phyloP scores from a whole-genome alignment of 495 filamentous ascomycete genomes.

The Hyphodiscus hymeniophilus region DNA sequence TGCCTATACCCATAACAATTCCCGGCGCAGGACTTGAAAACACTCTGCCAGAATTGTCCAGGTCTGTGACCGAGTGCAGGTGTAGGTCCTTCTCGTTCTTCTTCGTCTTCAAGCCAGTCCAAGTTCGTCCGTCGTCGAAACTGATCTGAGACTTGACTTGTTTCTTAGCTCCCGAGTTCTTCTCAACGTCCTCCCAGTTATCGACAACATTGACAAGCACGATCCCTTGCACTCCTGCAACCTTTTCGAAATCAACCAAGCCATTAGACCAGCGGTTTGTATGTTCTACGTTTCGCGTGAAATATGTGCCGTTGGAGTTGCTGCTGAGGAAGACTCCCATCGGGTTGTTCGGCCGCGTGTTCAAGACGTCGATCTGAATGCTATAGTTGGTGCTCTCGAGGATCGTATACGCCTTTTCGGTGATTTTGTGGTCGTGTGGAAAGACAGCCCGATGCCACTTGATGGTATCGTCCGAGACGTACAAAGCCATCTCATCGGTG shows the following conservation, averaged over 20 bases:
- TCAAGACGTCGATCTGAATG: slow-evolving; percentile 91
- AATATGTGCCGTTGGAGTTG: slow-evolving; percentile 95
- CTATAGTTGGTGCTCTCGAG: slow-evolving; percentile 95
- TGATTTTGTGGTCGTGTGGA: slow-evolving; percentile 61
- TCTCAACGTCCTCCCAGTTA: slow-evolving; percentile 70
- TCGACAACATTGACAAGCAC: slow-evolving; percentile 82
- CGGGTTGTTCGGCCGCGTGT: slow-evolving; percentile 46
- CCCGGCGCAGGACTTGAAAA: slow-evolving; percentile 93
- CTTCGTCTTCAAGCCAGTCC: slow-evolving; percentile 53
- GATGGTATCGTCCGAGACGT: slow-evolving; percentile 64
- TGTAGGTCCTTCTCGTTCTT: slow-evolving; percentile 49
- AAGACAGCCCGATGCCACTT: slow-evolving; percentile 93
- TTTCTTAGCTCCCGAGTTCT: slow-evolving; percentile 37
- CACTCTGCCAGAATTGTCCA: slow-evolving; percentile 71
- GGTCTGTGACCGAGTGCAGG: slow-evolving; percentile 81
- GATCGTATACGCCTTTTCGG: slow-evolving; percentile 85
- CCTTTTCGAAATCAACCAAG: slow-evolving; percentile 88
- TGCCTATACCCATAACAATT: slow-evolving; percentile 86
- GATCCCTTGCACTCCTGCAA: slow-evolving; percentile 82
- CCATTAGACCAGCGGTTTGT: slow-evolving; percentile 70
- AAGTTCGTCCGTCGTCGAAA: slow-evolving; percentile 87
- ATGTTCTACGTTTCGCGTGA: slow-evolving; percentile 79
- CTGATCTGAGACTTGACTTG: slow-evolving; percentile 72
- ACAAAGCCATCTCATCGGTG: slow-evolving; percentile 85
- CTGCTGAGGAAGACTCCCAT: slow-evolving; percentile 88